Evolutionary conservation across 257 asterid genomes (phyloP).

Genomic region (Penstemon eatonii): DNA sequence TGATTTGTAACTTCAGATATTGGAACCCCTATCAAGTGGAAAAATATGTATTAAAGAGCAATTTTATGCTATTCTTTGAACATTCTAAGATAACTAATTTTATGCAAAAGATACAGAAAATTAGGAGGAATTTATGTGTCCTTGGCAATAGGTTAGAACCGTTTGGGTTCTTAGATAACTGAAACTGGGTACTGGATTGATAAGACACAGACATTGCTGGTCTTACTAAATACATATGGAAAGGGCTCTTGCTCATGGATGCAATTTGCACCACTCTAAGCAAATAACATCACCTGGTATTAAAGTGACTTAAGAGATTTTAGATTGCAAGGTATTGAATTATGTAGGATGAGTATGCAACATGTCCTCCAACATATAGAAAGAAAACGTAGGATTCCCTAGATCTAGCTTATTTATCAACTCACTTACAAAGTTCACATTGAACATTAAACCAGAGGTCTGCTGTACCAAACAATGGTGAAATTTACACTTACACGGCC

Average conservation of each 20-base stretch:
- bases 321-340: neutral
- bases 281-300: neutral
- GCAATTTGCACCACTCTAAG: neutral
- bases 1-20: neutral
- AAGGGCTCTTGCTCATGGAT: neutral
- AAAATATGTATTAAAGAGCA: neutral
- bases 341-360: neutral
- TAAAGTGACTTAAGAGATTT: neutral
- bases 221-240: neutral
- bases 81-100: neutral
- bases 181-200: no score
- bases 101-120: no score
- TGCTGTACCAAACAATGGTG: neutral
- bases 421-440: neutral
- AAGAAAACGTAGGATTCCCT: neutral
- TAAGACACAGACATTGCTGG: neutral
- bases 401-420: neutral
- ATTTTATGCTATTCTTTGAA: neutral
- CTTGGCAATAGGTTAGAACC: no score
- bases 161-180: no score
- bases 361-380: no score
- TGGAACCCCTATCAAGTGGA: neutral
- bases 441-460: neutral
- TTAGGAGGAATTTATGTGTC: no score
- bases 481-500: neutral